These are phyloP conservation scores for Cladosporium oxysporum DNA, from an alignment of 2,329 filamentous ascomycete genomes.

Conservation along the genomic window DNA sequence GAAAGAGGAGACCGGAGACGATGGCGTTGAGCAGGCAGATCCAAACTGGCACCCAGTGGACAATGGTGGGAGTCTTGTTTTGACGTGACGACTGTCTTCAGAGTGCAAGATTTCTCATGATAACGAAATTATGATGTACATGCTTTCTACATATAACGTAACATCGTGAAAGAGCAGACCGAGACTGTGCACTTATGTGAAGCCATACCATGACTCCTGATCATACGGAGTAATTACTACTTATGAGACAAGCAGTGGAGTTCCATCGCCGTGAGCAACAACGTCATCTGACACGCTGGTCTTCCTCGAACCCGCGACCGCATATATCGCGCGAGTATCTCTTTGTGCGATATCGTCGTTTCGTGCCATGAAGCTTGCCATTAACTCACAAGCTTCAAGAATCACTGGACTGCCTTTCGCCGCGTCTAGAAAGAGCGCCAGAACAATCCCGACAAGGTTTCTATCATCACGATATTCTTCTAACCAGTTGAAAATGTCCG, in stretches of 20 bases:
- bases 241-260: not conserved
- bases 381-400: not conserved
- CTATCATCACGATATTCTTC: not conserved
- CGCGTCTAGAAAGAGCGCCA: not conserved
- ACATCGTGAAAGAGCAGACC: not conserved
- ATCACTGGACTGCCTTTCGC: not conserved
- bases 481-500: not conserved
- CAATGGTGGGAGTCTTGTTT: slow-evolving; percentile 11
- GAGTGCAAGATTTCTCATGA: not conserved
- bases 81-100: not conserved
- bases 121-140: not conserved
- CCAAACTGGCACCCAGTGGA: slow-evolving; percentile 7
- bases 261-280: not conserved
- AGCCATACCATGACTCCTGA: not conserved
- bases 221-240: not conserved
- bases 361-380: not conserved
- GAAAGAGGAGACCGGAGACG: slow-evolving; percentile 34
- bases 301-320: not conserved
- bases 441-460: not conserved
- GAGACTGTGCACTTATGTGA: not conserved
- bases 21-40: not conserved
- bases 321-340: not conserved
- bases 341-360: not conserved
- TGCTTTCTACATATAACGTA: not conserved
- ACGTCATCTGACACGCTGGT: not conserved